Evolutionary conservation across 345 rosid genomes (phyloP).

Genomic region (Euphorbia pulcherrima): DNA sequence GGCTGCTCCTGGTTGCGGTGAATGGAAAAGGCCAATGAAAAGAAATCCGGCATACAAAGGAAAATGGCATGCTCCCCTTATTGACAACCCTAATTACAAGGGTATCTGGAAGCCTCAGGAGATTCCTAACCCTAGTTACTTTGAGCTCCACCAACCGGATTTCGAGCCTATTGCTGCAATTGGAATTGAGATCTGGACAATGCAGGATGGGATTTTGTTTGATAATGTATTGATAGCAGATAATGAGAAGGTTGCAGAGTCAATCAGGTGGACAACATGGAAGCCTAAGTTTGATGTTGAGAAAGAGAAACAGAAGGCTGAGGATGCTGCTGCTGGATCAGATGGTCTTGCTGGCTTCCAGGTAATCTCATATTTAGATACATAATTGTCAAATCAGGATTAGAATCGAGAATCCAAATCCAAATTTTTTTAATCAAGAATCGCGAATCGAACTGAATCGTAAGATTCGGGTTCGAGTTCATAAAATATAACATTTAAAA

Average conservation of each 20-base stretch:
- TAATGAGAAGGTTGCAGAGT: constrained; percentile 57
- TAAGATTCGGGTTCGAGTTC: no score
- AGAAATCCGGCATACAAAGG: constrained; percentile 85
- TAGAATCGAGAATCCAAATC: no score
- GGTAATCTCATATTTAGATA: constrained; percentile 20
- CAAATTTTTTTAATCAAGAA: no score
- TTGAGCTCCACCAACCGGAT: constrained; percentile 67
- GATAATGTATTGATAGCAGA: constrained; percentile 69
- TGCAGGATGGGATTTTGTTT: constrained; percentile 84
- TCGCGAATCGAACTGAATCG: no score
- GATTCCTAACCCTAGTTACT: constrained; percentile 72
- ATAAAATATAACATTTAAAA: no score
- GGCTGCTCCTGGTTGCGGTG: constrained; percentile 77
- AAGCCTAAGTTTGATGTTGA: constrained; percentile 63
- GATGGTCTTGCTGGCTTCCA: constrained; percentile 47
- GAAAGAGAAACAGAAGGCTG: constrained; percentile 72
- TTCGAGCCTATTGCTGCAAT: constrained; percentile 77
- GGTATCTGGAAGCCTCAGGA: constrained; percentile 84
- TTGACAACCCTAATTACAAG: constrained; percentile 79
- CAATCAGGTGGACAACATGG: constrained; percentile 49
- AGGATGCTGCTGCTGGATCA: constrained; percentile 52
- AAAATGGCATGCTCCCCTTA: constrained; percentile 70
- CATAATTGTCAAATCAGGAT: no score
- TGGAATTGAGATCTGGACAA: constrained; percentile 91
- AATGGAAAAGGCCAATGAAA: constrained; percentile 83